These are phyloP conservation scores for Thuidium tamariscinum DNA, from an alignment of 225 moss, liverwort and hornwort species.

Conservation along the genomic window DNA sequence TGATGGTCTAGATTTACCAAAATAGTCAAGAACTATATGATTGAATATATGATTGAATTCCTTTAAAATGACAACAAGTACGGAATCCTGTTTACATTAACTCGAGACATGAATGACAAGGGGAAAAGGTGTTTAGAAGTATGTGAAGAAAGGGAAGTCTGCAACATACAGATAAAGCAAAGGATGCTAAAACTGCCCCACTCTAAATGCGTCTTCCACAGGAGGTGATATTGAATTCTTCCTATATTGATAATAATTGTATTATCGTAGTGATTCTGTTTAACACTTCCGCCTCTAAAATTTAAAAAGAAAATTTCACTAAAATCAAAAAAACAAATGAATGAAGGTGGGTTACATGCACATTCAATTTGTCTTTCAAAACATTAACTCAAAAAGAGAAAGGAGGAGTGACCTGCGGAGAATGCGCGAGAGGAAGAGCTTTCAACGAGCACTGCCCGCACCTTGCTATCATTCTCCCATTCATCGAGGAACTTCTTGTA, in stretches of 20 bases:
- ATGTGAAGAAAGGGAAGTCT: background rate
- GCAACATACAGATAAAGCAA: background rate
- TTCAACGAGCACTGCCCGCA: constrained; percentile 73
- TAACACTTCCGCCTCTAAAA: background rate
- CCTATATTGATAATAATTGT: background rate
- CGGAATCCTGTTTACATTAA: background rate
- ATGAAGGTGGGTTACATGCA: background rate
- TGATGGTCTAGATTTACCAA: background rate
- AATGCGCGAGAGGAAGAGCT: constrained; percentile 86
- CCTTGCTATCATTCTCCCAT: constrained; percentile 58
- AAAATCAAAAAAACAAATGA: background rate
- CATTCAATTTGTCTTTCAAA: background rate
- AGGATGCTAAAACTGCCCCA: background rate
- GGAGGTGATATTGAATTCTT: background rate
- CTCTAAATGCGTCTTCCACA: background rate
- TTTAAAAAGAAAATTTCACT: background rate
- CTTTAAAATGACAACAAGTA: background rate
- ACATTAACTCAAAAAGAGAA: background rate
- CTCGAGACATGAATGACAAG: background rate
- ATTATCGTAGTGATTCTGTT: background rate
- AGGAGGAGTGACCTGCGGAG: constrained; percentile 55
- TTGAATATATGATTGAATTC: background rate
- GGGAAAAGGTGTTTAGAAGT: background rate
- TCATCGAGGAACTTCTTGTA: constrained; percentile 77
- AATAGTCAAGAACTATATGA: background rate